Conservation (phyloP, 108 stramenopile species). For the Mediolabrus comicus region DNA sequence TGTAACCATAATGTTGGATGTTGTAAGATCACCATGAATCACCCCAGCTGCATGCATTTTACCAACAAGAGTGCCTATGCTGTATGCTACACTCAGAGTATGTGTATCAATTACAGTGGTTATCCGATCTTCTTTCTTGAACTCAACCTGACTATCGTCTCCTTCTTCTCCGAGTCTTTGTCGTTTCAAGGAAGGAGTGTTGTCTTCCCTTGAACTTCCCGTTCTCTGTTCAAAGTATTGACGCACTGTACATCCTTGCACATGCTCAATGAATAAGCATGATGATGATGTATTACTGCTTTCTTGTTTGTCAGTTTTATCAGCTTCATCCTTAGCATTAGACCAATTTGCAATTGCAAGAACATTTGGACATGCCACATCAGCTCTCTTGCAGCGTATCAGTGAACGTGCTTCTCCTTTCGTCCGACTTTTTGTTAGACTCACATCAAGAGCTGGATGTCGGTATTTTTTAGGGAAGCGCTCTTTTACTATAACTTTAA, state of each 20-base stretch:
- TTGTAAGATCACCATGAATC: conserved; percentile 96
- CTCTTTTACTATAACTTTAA: conserved; percentile 81
- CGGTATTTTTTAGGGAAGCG: conserved; percentile 94
- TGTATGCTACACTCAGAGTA: conserved; percentile 42
- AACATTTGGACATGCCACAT: conserved; percentile 61
- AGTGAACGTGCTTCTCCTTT: conserved; percentile 75
- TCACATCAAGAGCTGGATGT: conserved; percentile 87
- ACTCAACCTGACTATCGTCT: neutral
- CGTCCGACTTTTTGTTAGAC: conserved; percentile 86
- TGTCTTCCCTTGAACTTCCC: conserved; percentile 1
- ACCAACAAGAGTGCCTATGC: conserved; percentile 79
- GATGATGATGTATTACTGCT: conserved; percentile 13
- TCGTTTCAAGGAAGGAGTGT: neutral
- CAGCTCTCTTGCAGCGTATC: conserved; percentile 53
- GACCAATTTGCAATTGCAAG: conserved; percentile 60
- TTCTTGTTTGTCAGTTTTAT: conserved; percentile 18
- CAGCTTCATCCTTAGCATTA: conserved; percentile 22
- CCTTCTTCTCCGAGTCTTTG: conserved; percentile 4
- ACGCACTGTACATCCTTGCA: conserved; percentile 69
- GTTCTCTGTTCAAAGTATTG: conserved; percentile 43
- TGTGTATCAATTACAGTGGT: conserved; percentile 32
- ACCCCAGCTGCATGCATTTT: conserved; percentile 86
- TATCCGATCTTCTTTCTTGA: conserved; percentile 27
- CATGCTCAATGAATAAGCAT: conserved; percentile 68
- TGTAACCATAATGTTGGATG: conserved; percentile 89